phyloP scores from a whole-genome alignment of 345 rosid genomes.

The Passiflora organensis region DNA sequence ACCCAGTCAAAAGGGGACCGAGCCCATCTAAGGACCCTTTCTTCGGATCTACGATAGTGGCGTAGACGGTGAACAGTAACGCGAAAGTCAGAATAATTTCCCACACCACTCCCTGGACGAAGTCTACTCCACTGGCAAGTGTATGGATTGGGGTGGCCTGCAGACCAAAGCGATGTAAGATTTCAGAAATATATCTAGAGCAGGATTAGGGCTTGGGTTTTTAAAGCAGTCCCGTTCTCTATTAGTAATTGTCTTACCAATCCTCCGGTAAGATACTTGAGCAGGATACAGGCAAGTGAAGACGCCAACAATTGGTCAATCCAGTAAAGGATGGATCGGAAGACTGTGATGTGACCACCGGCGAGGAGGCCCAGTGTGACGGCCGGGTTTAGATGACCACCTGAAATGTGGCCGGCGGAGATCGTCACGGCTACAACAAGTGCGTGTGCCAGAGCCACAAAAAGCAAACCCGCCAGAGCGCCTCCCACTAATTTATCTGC shows the following conservation, averaged over 20 bases:
- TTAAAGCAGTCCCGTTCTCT: too few relatives aligned
- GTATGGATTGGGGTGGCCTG: slow-evolving; percentile 61
- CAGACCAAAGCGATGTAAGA: too few relatives aligned
- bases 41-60: slow-evolving; percentile 85
- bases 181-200: too few relatives aligned
- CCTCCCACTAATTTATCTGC: slow-evolving; percentile 48
- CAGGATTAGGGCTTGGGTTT: too few relatives aligned
- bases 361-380: slow-evolving; percentile 76
- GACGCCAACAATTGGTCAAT: slow-evolving; percentile 74
- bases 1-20: slow-evolving; percentile 68
- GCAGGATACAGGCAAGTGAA: slow-evolving; percentile 70
- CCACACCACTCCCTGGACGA: slow-evolving; percentile 67
- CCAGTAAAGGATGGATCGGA: slow-evolving; percentile 70
- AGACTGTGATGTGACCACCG: slow-evolving; percentile 72
- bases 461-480: slow-evolving; percentile 50
- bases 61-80: slow-evolving; percentile 78
- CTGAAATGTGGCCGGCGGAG: slow-evolving; percentile 83
- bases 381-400: slow-evolving; percentile 91
- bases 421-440: slow-evolving; percentile 83
- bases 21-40: slow-evolving; percentile 66
- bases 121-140: slow-evolving; percentile 62
- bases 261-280: slow-evolving; percentile 84
- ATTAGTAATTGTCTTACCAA: too few relatives aligned
- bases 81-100: slow-evolving; percentile 72
- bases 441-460: slow-evolving; percentile 79